A percentile compares a stretch with the other conserved stretches of the same genome.
These are phyloP conservation scores for Ambrosiella beaveri DNA, from an alignment of 2,329 filamentous ascomycete genomes.

Conservation along the genomic window DNA sequence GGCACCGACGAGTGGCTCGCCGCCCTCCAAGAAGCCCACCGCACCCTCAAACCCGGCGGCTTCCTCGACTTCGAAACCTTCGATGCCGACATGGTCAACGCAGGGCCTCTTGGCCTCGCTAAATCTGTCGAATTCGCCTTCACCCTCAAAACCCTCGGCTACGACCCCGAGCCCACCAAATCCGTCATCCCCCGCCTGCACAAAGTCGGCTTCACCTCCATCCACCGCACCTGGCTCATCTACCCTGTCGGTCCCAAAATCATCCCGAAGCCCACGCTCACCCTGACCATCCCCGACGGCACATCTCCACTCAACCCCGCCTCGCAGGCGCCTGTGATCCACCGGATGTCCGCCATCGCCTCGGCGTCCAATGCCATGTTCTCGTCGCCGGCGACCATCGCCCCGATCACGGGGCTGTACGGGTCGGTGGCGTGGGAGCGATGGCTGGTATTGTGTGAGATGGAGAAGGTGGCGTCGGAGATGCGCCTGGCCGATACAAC, in stretches of 20 bases:
- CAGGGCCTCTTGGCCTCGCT: conserved; percentile 61
- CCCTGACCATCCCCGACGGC: conserved; percentile 27
- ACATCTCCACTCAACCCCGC: conserved; percentile 21
- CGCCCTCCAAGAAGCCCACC: conserved; percentile 70
- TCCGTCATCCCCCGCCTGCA: conserved; percentile 59
- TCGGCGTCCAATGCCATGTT: conserved; percentile 25
- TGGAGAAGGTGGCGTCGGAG: conserved; percentile 61
- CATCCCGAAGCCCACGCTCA: conserved; percentile 14
- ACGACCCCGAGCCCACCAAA: conserved; percentile 72
- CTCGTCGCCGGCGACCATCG: conserved; percentile 49
- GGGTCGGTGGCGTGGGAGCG: conserved; percentile 90
- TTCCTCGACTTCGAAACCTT: conserved; percentile 82
- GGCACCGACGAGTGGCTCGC: conserved; percentile 73
- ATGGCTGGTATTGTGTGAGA: conserved; percentile 78
- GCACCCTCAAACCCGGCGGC: conserved; percentile 81
- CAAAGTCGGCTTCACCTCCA: conserved; percentile 58
- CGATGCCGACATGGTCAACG: conserved; percentile 77
- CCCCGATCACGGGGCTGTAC: conserved; percentile 61
- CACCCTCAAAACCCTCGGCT: conserved; percentile 73
- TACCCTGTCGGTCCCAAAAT: conserved; percentile 53
- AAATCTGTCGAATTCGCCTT: conserved; percentile 86
- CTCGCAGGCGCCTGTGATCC: too few relatives aligned
- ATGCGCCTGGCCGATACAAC: conserved; percentile 36
- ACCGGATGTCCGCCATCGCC: conserved; percentile 20
- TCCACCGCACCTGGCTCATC: conserved; percentile 76